Conservation (phyloP, 768 basidiomycete genomes). For the Suillus sp. region DNA sequence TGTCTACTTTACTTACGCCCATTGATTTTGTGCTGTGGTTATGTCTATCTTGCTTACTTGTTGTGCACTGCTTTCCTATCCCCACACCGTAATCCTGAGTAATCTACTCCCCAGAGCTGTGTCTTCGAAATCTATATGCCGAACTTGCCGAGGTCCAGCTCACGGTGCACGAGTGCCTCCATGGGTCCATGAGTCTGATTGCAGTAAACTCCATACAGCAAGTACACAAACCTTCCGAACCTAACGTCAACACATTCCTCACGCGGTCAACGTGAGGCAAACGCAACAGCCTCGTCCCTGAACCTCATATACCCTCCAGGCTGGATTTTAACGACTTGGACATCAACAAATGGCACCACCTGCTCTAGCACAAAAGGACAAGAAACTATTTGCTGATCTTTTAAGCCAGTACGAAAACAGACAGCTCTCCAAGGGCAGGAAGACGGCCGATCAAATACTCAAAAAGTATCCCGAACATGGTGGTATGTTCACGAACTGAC, state of each 20-base stretch:
- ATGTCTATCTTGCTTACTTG: slow-evolving; percentile 7
- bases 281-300: neutral
- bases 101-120: neutral
- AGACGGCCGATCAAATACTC: slow-evolving; percentile 90
- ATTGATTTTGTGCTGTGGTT: slow-evolving; percentile 6
- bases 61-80: slow-evolving; percentile 8
- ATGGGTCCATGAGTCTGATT: neutral
- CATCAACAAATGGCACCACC: slow-evolving; percentile 25
- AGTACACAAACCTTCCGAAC: neutral
- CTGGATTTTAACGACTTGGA: neutral
- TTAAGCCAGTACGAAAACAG: slow-evolving; percentile 86
- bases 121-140: neutral
- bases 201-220: slow-evolving; percentile 1
- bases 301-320: slow-evolving; percentile 5
- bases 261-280: slow-evolving; percentile 10
- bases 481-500: slow-evolving; percentile 52
- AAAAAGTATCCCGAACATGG: slow-evolving; percentile 97
- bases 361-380: slow-evolving; percentile 77
- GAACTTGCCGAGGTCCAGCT: slow-evolving; percentile 5
- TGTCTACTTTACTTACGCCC: neutral
- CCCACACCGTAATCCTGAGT: slow-evolving; percentile 4
- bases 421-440: slow-evolving; percentile 86
- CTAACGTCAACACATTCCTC: slow-evolving; percentile 2
- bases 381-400: slow-evolving; percentile 82
- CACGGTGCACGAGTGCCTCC: neutral